Evolutionary conservation across 768 basidiomycete genomes (phyloP).

Genomic region (Panus rudis): DNA sequence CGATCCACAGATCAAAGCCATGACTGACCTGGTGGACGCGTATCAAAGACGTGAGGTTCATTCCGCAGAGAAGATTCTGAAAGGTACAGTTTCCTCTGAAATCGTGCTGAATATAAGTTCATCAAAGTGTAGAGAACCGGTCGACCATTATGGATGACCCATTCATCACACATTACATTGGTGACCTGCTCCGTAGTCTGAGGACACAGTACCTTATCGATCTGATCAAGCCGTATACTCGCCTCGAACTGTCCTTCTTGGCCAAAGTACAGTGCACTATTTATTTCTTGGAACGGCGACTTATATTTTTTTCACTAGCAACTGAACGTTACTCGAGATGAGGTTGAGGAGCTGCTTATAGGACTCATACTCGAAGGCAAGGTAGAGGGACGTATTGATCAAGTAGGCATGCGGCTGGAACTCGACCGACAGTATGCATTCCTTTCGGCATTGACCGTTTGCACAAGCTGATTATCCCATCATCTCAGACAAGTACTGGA

Average conservation of each 20-base stretch:
- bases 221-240: conserved; percentile 94
- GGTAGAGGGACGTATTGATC: conserved; percentile 94
- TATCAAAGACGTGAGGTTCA: conserved; percentile 97
- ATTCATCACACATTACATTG: conserved; percentile 94
- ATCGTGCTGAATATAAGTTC: conserved; percentile 3
- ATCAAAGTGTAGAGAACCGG: conserved; percentile 61
- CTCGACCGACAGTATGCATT: conserved; percentile 73
- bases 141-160: conserved; percentile 94
- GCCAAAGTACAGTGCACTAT: conserved; percentile 55
- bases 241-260: conserved; percentile 88
- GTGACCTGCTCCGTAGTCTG: conserved; percentile 88
- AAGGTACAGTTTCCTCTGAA: conserved; percentile 43
- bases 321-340: conserved; percentile 86
- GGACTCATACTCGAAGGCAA: conserved; percentile 95
- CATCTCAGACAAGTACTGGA: conserved; percentile 71
- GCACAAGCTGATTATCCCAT: conserved; percentile 6
- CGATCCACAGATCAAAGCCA: conserved; percentile 93
- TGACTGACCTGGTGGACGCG: conserved; percentile 95
- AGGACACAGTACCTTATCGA: conserved; percentile 97
- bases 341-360: conserved; percentile 92
- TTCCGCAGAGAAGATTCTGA: conserved; percentile 91
- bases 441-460: not conserved
- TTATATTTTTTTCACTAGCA: conserved; percentile 46
- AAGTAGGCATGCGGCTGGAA: conserved; percentile 89
- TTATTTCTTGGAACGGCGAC: not conserved